Percentiles rank a stretch among this genome's conserved stretches.
These are phyloP conservation scores for Brassica carinata DNA, from an alignment of 345 rosid species.

Conservation along the genomic window DNA sequence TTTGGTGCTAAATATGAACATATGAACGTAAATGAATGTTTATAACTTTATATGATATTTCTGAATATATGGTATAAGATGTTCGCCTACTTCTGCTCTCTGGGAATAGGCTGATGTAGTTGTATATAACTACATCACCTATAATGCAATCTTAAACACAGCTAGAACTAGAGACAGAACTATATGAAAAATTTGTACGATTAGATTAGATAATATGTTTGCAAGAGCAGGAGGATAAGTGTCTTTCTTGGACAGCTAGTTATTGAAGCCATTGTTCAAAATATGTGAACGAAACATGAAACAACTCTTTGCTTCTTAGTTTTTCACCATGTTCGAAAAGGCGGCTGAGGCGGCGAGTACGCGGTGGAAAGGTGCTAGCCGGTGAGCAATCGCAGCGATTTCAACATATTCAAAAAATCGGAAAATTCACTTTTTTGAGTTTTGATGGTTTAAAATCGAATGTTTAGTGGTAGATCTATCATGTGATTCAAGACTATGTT, in stretches of 20 bases:
- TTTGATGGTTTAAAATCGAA: no score
- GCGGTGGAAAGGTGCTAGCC: no score
- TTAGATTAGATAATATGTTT: neutral
- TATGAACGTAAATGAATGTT: neutral
- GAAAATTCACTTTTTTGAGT: no score
- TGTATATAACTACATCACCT: neutral
- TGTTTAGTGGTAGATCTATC: no score
- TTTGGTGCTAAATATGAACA: neutral
- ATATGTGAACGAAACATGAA: neutral
- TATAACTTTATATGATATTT: neutral
- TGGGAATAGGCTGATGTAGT: neutral
- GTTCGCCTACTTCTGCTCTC: neutral
- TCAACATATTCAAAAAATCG: no score
- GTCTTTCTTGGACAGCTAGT: neutral
- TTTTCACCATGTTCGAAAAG: neutral
- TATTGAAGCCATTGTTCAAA: neutral
- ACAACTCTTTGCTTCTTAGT: neutral
- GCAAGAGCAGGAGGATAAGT: neutral
- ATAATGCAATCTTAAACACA: neutral
- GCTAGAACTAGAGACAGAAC: neutral
- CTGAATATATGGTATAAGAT: neutral
- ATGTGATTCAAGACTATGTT: no score
- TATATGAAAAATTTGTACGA: no score
- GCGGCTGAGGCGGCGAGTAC: no score
- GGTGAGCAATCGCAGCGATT: no score